Evolutionary conservation across 2,329 filamentous ascomycete species (phyloP), one percentile per base, ranked within the genome.

Genomic region (Geosmithia morbida): DNA sequence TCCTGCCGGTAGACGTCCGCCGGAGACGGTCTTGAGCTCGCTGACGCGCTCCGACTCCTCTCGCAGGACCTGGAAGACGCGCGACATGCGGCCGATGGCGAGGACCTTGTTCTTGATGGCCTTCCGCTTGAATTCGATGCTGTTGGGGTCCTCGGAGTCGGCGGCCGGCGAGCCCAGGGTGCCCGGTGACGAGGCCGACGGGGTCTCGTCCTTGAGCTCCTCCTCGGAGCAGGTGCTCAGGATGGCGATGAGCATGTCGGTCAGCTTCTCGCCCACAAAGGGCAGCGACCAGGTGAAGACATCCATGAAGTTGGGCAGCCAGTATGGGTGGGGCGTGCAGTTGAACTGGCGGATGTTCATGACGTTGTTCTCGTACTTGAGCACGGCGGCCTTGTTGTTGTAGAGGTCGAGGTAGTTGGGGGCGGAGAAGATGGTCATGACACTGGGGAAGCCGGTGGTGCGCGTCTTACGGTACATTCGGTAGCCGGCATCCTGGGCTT

Each of bases 301-400:
- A 60, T 98, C 92, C 92, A 98, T 98, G 63, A 98, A 98, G 71
- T 98, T 98, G 48, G 92, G 92, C 45, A 98, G 78, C 92, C 92
- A 98, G 73, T 98, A 98, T 7, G 92, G 92, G 65, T 98, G 92
- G 33, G 92, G 92, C 19, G 92, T 97, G 77, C 90, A 98, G 74
- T 98, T 98, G 72, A 98, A 98, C 66, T 98, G 92, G 50, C 92
- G 81, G 61, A 98, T 98, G 72, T 98, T 98, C 92, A 98, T 98
- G 51, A 98, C 92, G 61, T 98, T 98, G 68, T 98, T 98, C 70
- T 98, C 92, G 64, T 98, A 98, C 70, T 98, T 98, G 58, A 98
- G 73, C 41, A 98, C 92, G 1, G 92, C 92, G 2, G 92, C 92
- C 73, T 98, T 98, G 76, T 98, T 98, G 79, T 98, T 98, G 70